Evolutionary conservation across 1,284 basidiomycete genomes (phyloP).

Genomic region (Marasmius oreades): DNA sequence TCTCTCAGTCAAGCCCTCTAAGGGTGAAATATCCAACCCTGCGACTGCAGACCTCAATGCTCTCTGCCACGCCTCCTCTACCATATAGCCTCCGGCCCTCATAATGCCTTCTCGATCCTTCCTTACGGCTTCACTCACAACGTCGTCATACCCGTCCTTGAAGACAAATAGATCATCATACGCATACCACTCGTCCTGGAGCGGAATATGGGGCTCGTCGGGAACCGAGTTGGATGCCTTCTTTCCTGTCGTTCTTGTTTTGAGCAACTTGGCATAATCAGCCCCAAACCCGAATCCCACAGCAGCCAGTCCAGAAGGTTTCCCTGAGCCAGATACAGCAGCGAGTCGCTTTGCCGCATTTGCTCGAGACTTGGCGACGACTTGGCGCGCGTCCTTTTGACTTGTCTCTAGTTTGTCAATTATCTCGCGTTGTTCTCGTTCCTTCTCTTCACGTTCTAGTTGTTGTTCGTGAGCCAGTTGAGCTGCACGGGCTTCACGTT

Average conservation of each 20-base stretch:
- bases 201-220: conserved; percentile 72
- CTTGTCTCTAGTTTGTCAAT: conserved; percentile 78
- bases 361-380: conserved; percentile 68
- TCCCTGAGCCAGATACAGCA: conserved; percentile 42
- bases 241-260: conserved; percentile 50
- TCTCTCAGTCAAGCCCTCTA: conserved; percentile 26
- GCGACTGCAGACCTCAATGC: conserved; percentile 77
- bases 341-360: conserved; percentile 57
- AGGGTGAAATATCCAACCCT: conserved; percentile 57
- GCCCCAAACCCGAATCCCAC: conserved; percentile 18
- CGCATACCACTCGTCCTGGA: conserved; percentile 72
- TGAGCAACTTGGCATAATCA: conserved; percentile 44
- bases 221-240: conserved; percentile 44
- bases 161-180: conserved; percentile 68
- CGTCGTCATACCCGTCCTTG: conserved; percentile 61
- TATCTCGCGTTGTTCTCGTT: conserved; percentile 69
- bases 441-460: conserved; percentile 73
- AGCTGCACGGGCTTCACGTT: conserved; percentile 69
- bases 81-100: conserved; percentile 79
- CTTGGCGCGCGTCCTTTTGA: conserved; percentile 62
- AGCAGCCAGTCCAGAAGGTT: conserved; percentile 44
- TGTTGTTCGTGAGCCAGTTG: conserved; percentile 70
- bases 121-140: conserved; percentile 70
- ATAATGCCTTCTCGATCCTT: conserved; percentile 78
- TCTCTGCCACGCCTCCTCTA: conserved; percentile 85